Percentiles rank a stretch among this genome's conserved stretches.
Evolutionary conservation across 306 rosid species (phyloP).

Genomic region (Pyrus betulifolia): DNA sequence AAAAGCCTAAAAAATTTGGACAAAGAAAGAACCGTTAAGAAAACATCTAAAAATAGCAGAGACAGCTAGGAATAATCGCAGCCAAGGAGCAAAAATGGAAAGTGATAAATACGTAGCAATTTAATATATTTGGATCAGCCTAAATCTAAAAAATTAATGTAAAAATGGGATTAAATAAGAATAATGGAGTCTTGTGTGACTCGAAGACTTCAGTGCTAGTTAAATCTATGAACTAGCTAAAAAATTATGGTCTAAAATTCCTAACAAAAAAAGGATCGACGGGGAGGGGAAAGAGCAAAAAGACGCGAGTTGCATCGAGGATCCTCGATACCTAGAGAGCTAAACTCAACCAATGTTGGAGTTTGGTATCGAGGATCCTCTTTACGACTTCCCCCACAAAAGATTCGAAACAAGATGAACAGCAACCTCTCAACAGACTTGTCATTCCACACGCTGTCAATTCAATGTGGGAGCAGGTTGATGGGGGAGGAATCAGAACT

Average conservation of each 20-base stretch:
- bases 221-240: constrained; percentile 57
- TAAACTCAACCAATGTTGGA: constrained; percentile 49
- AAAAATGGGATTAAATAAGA: constrained; percentile 14
- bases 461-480: constrained; percentile 67
- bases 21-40: background rate
- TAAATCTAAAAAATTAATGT: constrained; percentile 10
- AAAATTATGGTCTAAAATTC: constrained; percentile 29
- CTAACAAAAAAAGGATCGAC: constrained; percentile 23
- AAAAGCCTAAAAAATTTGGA: background rate
- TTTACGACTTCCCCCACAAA: constrained; percentile 61
- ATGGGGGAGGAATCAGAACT: constrained; percentile 44
- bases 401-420: constrained; percentile 79
- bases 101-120: background rate
- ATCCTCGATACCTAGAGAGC: constrained; percentile 35
- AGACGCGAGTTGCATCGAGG: constrained; percentile 9
- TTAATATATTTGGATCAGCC: background rate
- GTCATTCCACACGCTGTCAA: constrained; percentile 39
- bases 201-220: constrained; percentile 28
- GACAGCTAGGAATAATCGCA: background rate
- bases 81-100: background rate
- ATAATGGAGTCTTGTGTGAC: constrained; percentile 5
- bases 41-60: background rate
- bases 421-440: constrained; percentile 59
- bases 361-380: constrained; percentile 48
- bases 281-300: constrained; percentile 4